A percentile compares a stretch with the other conserved stretches of the same genome.
Conservation (phyloP, 495 filamentous ascomycete species). For the Achaetomiella virescens region DNA sequence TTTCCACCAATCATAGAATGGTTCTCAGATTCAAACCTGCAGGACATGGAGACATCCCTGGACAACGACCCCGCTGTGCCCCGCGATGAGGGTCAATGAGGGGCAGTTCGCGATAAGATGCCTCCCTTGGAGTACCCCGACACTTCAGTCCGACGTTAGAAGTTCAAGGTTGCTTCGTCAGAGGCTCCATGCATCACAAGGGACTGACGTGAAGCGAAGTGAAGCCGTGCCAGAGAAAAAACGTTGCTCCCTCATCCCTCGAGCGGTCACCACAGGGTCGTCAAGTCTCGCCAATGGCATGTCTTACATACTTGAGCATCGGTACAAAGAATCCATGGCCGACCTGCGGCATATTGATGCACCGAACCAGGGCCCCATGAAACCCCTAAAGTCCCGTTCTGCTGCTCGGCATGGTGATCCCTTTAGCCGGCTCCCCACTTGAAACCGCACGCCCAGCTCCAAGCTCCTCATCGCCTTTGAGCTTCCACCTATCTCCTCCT, state of each 20-base stretch:
- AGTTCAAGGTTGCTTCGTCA: too few relatives aligned
- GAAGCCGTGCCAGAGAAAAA: too few relatives aligned
- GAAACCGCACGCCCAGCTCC: background rate
- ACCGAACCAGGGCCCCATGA: background rate
- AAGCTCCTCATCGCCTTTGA: background rate
- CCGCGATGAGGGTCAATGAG: background rate
- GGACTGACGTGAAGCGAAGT: too few relatives aligned
- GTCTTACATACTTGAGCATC: background rate
- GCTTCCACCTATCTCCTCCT: constrained; percentile 8
- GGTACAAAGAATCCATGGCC: too few relatives aligned
- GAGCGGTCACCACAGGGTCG: too few relatives aligned
- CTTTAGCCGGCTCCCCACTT: constrained; percentile 3
- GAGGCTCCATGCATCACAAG: too few relatives aligned
- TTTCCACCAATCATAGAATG: constrained; percentile 15
- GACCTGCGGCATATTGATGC: constrained; percentile 1
- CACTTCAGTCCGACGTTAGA: too few relatives aligned
- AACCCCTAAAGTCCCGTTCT: background rate
- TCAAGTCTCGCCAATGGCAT: too few relatives aligned
- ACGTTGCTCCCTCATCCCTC: too few relatives aligned
- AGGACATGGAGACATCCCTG: background rate
- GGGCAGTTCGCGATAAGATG: background rate
- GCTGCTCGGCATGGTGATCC: constrained; percentile 2
- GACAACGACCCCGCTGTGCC: background rate
- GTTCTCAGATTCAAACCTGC: background rate
- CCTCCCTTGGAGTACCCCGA: too few relatives aligned